These are phyloP conservation scores for Cryptococcus sp. DNA, from an alignment of 1,284 basidiomycete species.

Conservation along the genomic window DNA sequence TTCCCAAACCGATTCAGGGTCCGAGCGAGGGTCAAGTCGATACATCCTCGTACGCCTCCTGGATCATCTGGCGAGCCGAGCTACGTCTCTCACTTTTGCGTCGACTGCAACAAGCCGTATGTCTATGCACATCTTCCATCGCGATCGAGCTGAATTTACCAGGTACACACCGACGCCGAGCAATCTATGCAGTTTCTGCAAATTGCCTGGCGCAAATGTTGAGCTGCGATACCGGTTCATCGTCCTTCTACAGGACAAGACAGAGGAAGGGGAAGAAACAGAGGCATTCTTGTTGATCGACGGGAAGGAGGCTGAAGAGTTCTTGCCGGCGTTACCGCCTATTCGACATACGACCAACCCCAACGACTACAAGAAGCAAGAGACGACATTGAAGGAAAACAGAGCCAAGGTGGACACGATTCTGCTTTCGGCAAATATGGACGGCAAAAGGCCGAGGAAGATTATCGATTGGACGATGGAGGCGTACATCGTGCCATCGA, in stretches of 20 bases:
- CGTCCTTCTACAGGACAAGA: slow-evolving; percentile 3
- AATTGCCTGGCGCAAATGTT: slow-evolving; percentile 13
- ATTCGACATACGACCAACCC: slow-evolving; percentile 11
- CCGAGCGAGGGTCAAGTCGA: slow-evolving; percentile 20
- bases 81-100: slow-evolving; percentile 6
- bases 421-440: slow-evolving; percentile 23
- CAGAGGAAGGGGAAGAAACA: not conserved
- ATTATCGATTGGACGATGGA: slow-evolving; percentile 30
- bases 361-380: slow-evolving; percentile 19
- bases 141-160: not conserved
- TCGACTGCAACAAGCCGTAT: not conserved
- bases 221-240: slow-evolving; percentile 28
- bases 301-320: slow-evolving; percentile 19
- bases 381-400: slow-evolving; percentile 7
- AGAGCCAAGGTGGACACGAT: slow-evolving; percentile 14
- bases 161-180: slow-evolving; percentile 1
- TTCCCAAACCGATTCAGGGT: slow-evolving; percentile 30
- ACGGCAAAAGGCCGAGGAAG: slow-evolving; percentile 19
- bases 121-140: slow-evolving; percentile 1
- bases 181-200: slow-evolving; percentile 19
- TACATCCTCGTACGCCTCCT: slow-evolving; percentile 3
- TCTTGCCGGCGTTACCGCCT: slow-evolving; percentile 31
- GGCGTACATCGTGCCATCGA: slow-evolving; percentile 6
- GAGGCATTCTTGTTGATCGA: slow-evolving; percentile 14
- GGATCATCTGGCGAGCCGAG: not conserved